Evolutionary conservation across 768 basidiomycete species (phyloP), one percentile per base, ranked within the genome.

Genomic region (Asterophora lycoperdoides): DNA sequence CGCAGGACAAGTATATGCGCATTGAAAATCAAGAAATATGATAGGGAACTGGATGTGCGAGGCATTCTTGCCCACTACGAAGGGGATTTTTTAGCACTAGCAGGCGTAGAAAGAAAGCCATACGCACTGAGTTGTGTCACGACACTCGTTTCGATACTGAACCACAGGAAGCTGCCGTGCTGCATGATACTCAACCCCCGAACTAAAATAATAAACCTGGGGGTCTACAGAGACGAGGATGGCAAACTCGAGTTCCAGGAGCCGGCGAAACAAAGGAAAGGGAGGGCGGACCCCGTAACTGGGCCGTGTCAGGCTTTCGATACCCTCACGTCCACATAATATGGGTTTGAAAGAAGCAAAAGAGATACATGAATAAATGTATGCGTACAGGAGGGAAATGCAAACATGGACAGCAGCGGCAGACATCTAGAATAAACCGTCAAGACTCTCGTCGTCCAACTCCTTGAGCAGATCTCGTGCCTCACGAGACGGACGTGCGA

Each of bases 401-500:
- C 42, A 32, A 33, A 44, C 8, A 34, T 34, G 23, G 40, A 42
- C 23, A 49, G 32, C 32, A 42, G 28, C 29, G 17, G 42, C 34
- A 42, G 28, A n/a, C 45, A 38, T 8, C 52, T 59, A 79, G 58
- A 79, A 77, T 41, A 78, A 56, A 8, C 76, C 74, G n/a, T 68
- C 58, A 8, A 78, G 59, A 53, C 58, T 68, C 32, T 72, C 68
- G 34, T 78, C 75, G 20, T 68, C 68, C 43, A 77, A 51, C 41
- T 66, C 66, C 54, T 70, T 78, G 23, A 94, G 60, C 18, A 85
- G 48, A 43, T 95, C 93, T 52, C 84, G 75, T 2, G 93, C 85
- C 60, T 94, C 91, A 37, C 92, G 72, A 6, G 90, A 86, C 0
- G 90, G 91, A 39, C 91, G 73, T 8, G 88, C 76, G 36, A 94